Percentiles rank a stretch among this genome's conserved stretches.
These are phyloP conservation scores for Penicillium silybi DNA, from an alignment of 495 filamentous ascomycete genomes.

Conservation along the genomic window DNA sequence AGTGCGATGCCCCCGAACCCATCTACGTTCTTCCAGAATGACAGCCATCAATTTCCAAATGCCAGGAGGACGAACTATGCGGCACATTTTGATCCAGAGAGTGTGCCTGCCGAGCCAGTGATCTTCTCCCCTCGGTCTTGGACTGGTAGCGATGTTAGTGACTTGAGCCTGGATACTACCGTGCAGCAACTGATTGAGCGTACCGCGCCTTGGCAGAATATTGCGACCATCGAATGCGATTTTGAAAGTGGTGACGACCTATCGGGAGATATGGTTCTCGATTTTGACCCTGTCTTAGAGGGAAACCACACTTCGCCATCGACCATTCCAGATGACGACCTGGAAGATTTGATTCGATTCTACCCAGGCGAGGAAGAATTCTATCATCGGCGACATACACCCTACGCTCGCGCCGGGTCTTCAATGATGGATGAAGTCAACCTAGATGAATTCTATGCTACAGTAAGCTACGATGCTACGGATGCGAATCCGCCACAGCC, in stretches of 20 bases:
- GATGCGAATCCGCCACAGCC: conserved; percentile 14
- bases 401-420: conserved; percentile 3
- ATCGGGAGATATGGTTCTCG: conserved; percentile 23
- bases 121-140: conserved; percentile 1
- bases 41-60: background rate
- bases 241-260: conserved; percentile 18
- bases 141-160: background rate
- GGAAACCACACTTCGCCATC: conserved; percentile 12
- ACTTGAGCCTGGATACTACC: conserved; percentile 18
- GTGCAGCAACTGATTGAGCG: conserved; percentile 21
- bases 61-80: background rate
- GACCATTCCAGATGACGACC: conserved; percentile 22
- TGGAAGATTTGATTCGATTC: conserved; percentile 34
- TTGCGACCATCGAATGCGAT: conserved; percentile 19
- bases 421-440: conserved; percentile 23
- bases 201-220: conserved; percentile 10
- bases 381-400: conserved; percentile 12
- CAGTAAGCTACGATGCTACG: conserved; percentile 17
- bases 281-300: conserved; percentile 24
- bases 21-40: background rate
- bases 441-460: conserved; percentile 34
- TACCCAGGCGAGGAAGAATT: conserved; percentile 31
- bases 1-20: background rate
- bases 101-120: conserved; percentile 17
- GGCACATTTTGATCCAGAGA: conserved; percentile 4